Percentiles rank a stretch among this genome's conserved stretches.
Conservation (phyloP, 192 early-diverging fungal species). For the Phycomyces nitens region DNA sequence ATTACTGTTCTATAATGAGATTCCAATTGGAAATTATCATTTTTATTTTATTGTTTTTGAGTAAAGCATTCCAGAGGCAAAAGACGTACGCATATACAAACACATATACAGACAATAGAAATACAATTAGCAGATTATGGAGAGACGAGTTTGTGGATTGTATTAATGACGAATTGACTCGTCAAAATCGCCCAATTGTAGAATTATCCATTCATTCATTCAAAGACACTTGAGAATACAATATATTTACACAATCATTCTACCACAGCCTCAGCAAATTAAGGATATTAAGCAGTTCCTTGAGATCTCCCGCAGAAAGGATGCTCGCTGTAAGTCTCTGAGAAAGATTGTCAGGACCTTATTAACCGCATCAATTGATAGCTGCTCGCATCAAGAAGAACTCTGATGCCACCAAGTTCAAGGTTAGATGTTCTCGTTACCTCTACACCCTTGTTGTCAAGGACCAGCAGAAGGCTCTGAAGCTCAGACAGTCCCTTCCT, state of each 20-base stretch:
- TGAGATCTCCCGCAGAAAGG: slow-evolving; percentile 92
- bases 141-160: no score
- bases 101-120: no score
- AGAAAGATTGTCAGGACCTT: not conserved
- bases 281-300: slow-evolving; percentile 98
- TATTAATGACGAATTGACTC: no score
- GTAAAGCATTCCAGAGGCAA: no score
- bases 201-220: not conserved
- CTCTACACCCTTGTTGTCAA: slow-evolving; percentile 96
- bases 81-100: no score
- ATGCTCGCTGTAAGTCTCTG: slow-evolving; percentile 72
- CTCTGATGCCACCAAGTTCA: slow-evolving; percentile 91
- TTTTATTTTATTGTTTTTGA: no score
- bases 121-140: no score
- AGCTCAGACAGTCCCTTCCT: slow-evolving; percentile 94
- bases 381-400: slow-evolving; percentile 95
- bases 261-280: slow-evolving; percentile 88
- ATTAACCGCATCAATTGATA: slow-evolving; percentile 1
- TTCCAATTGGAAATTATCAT: no score
- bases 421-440: slow-evolving; percentile 97
- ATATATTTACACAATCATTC: not conserved
- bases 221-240: not conserved
- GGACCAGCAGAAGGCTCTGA: slow-evolving; percentile 92
- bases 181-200: no score
- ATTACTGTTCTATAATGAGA: no score